A percentile compares a stretch with the other conserved stretches of the same genome.
Evolutionary conservation across 2,329 filamentous ascomycete genomes (phyloP).

Genomic region (Pestalotiopsis sp.): DNA sequence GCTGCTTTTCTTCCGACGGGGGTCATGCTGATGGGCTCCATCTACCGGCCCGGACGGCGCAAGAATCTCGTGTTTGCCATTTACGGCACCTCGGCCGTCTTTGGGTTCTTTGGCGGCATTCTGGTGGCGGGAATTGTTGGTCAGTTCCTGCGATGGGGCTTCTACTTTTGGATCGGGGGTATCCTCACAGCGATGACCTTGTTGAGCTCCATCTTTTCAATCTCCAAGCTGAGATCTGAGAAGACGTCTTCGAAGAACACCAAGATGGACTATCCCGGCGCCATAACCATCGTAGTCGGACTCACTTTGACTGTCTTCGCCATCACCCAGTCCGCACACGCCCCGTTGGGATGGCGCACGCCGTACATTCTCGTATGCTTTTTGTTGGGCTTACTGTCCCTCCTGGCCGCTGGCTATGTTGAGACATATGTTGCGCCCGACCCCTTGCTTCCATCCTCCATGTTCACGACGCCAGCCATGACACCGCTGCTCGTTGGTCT

Average conservation of each 20-base stretch:
- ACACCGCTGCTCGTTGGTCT: not conserved
- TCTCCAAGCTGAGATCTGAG: conserved; percentile 25
- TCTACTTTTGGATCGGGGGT: conserved; percentile 70
- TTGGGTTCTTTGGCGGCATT: conserved; percentile 64
- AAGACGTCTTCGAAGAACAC: conserved; percentile 29
- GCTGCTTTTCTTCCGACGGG: conserved; percentile 72
- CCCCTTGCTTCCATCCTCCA: conserved; percentile 64
- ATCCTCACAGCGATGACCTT: conserved; percentile 31
- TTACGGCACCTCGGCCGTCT: conserved; percentile 56
- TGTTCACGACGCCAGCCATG: not conserved
- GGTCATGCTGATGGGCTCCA: conserved; percentile 66
- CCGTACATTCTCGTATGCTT: conserved; percentile 72
- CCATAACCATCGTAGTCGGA: conserved; percentile 62
- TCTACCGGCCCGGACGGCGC: conserved; percentile 67
- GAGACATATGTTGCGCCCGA: conserved; percentile 71
- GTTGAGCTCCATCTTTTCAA: conserved; percentile 17
- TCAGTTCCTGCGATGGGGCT: conserved; percentile 62
- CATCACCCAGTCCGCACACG: conserved; percentile 73
- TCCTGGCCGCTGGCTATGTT: conserved; percentile 66
- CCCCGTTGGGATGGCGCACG: conserved; percentile 68
- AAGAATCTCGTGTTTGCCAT: conserved; percentile 67
- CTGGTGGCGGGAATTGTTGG: conserved; percentile 64
- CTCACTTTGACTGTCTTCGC: conserved; percentile 73
- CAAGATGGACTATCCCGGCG: conserved; percentile 72
- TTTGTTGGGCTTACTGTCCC: conserved; percentile 60